A percentile compares a stretch with the other conserved stretches of the same genome.
Evolutionary conservation across 2,329 filamentous ascomycete species (phyloP).

Genomic region (Thielaviopsis punctulata): DNA sequence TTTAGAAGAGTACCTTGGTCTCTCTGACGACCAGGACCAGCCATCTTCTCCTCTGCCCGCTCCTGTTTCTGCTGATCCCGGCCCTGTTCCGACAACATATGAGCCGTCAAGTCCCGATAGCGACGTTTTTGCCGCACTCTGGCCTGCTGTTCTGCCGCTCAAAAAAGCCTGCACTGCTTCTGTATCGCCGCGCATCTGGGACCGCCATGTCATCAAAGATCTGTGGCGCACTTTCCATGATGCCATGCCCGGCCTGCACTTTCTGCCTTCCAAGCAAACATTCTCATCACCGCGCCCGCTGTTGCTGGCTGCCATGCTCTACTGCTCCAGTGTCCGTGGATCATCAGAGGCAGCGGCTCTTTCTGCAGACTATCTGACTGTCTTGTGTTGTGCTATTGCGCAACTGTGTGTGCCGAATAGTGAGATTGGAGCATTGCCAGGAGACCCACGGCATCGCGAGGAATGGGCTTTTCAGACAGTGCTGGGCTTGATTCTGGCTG

Average conservation of each 20-base stretch:
- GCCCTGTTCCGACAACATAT: background rate
- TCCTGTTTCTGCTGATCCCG: background rate
- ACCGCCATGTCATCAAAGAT: slow-evolving; percentile 18
- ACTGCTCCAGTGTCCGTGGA: slow-evolving; percentile 23
- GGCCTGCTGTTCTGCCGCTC: slow-evolving; percentile 18
- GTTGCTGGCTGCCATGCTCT: slow-evolving; percentile 26
- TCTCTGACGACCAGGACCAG: slow-evolving; percentile 13
- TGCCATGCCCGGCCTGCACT: slow-evolving; percentile 27
- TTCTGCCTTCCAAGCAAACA: slow-evolving; percentile 25
- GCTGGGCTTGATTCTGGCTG: slow-evolving; percentile 24
- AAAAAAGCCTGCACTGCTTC: slow-evolving; percentile 16
- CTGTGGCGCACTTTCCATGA: slow-evolving; percentile 25
- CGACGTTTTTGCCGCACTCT: slow-evolving; percentile 15
- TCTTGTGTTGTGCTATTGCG: slow-evolving; percentile 23
- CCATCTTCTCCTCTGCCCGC: slow-evolving; percentile 10
- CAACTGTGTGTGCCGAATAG: slow-evolving; percentile 23
- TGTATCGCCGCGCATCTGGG: slow-evolving; percentile 19
- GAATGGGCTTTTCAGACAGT: slow-evolving; percentile 27
- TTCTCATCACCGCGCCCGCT: slow-evolving; percentile 26
- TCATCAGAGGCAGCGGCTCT: slow-evolving; percentile 20
- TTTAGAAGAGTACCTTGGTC: slow-evolving; percentile 17
- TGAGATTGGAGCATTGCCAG: slow-evolving; percentile 16
- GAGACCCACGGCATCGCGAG: slow-evolving; percentile 15
- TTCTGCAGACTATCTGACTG: slow-evolving; percentile 22
- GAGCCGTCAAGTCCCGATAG: slow-evolving; percentile 6